phyloP scores from a whole-genome alignment of 2,329 filamentous ascomycete genomes.

The Alternaria panax region DNA sequence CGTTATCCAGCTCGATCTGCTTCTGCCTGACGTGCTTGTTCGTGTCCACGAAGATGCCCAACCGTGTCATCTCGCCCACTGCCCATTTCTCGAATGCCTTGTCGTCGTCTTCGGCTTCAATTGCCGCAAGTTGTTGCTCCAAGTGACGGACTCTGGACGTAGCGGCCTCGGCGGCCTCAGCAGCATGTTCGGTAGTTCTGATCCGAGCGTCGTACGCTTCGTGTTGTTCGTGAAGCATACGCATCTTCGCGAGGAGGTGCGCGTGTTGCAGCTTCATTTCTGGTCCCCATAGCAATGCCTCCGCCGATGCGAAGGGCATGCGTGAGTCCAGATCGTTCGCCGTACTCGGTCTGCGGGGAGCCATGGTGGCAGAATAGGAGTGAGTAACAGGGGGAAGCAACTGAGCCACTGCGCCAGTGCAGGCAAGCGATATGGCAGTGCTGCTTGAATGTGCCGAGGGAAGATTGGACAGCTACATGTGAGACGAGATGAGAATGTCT shows the following conservation, averaged over 20 bases:
- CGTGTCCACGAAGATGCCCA: slow-evolving; percentile 24
- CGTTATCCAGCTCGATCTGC: slow-evolving; percentile 24
- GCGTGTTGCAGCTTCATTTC: slow-evolving; percentile 51
- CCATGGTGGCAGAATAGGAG: not conserved
- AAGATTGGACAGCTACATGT: not conserved
- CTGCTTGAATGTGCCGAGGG: not conserved
- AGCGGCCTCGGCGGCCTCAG: slow-evolving; percentile 24
- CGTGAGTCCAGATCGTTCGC: slow-evolving; percentile 15
- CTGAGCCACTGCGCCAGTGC: not conserved
- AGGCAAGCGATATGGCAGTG: not conserved
- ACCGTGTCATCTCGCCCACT: slow-evolving; percentile 19
- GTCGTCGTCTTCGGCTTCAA: slow-evolving; percentile 34
- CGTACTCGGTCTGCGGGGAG: slow-evolving; percentile 17
- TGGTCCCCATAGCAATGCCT: slow-evolving; percentile 51
- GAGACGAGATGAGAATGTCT: not conserved
- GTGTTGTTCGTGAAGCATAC: slow-evolving; percentile 42
- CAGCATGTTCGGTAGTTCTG: slow-evolving; percentile 25
- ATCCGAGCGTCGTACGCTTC: slow-evolving; percentile 30
- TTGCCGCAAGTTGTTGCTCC: slow-evolving; percentile 30
- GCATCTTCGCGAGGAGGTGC: slow-evolving; percentile 46
- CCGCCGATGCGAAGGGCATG: slow-evolving; percentile 29
- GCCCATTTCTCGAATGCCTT: slow-evolving; percentile 30
- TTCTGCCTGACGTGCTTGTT: slow-evolving; percentile 27
- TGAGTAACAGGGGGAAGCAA: not conserved
- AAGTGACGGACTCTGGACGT: slow-evolving; percentile 23